Conservation (phyloP, 2,329 filamentous ascomycete genomes). For the Fusarium nodosum region DNA sequence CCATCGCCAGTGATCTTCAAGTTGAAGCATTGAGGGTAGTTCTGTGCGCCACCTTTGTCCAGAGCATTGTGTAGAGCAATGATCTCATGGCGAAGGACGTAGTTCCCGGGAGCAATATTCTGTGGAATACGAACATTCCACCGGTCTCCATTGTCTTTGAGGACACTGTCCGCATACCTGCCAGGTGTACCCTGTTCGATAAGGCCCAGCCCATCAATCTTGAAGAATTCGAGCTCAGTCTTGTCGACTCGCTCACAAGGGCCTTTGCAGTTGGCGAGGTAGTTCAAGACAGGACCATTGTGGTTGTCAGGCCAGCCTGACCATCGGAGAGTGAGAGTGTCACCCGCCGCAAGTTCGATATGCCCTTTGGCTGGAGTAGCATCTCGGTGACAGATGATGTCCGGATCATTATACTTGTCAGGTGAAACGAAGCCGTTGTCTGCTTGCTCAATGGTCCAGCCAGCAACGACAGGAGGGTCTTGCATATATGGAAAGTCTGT, state of each 20-base stretch:
- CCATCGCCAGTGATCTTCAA: slow-evolving; percentile 61
- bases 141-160: slow-evolving; percentile 65
- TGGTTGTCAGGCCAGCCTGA: slow-evolving; percentile 64
- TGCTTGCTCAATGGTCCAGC: slow-evolving; percentile 59
- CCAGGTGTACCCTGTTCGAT: slow-evolving; percentile 54
- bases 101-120: slow-evolving; percentile 64
- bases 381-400: slow-evolving; percentile 65
- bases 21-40: slow-evolving; percentile 68
- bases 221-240: slow-evolving; percentile 61
- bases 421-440: slow-evolving; percentile 65
- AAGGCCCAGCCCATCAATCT: slow-evolving; percentile 60
- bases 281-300: slow-evolving; percentile 62
- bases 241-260: slow-evolving; percentile 59
- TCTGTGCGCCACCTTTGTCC: slow-evolving; percentile 60
- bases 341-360: slow-evolving; percentile 60
- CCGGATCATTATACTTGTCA: slow-evolving; percentile 55
- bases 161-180: slow-evolving; percentile 58
- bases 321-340: slow-evolving; percentile 63
- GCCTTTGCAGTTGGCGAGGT: slow-evolving; percentile 61
- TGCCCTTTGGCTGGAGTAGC: slow-evolving; percentile 57
- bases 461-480: slow-evolving; percentile 55
- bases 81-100: slow-evolving; percentile 68
- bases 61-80: slow-evolving; percentile 66
- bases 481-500: slow-evolving; percentile 53
- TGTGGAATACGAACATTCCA: slow-evolving; percentile 65